These are phyloP conservation scores for Aristolochia californica DNA, from an alignment of 164 flowering plant genomes.

Conservation along the genomic window DNA sequence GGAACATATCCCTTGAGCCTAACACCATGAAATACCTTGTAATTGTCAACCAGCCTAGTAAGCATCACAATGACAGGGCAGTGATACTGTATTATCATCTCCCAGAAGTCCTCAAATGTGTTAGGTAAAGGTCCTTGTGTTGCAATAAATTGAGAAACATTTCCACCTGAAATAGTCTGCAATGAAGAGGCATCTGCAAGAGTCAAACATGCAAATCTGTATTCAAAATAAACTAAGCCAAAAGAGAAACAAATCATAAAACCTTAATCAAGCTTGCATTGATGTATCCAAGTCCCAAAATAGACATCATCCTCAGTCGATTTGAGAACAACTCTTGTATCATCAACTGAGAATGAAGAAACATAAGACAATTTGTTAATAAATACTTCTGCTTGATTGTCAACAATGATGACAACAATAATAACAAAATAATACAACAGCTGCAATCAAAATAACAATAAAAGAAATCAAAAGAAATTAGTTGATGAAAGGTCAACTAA, in stretches of 20 bases:
- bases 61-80: conserved; percentile 93
- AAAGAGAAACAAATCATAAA: neutral
- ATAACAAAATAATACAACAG: neutral
- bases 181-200: conserved; percentile 7
- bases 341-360: conserved; percentile 49
- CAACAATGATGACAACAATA: neutral
- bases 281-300: conserved; percentile 51
- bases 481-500: neutral
- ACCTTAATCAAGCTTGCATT: conserved; percentile 81
- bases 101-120: conserved; percentile 95
- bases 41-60: conserved; percentile 70
- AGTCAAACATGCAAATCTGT: neutral
- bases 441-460: neutral
- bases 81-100: conserved; percentile 74
- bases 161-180: conserved; percentile 48
- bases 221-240: neutral
- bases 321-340: conserved; percentile 54
- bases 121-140: conserved; percentile 98
- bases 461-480: neutral
- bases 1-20: conserved; percentile 2
- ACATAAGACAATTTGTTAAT: conserved; percentile 1
- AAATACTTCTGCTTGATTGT: neutral
- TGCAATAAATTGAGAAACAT: conserved; percentile 66
- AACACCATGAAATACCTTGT: conserved; percentile 40
- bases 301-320: conserved; percentile 39